phyloP scores from a whole-genome alignment of 2,329 filamentous ascomycete species.

The Penicillium aurantiogriseum region DNA sequence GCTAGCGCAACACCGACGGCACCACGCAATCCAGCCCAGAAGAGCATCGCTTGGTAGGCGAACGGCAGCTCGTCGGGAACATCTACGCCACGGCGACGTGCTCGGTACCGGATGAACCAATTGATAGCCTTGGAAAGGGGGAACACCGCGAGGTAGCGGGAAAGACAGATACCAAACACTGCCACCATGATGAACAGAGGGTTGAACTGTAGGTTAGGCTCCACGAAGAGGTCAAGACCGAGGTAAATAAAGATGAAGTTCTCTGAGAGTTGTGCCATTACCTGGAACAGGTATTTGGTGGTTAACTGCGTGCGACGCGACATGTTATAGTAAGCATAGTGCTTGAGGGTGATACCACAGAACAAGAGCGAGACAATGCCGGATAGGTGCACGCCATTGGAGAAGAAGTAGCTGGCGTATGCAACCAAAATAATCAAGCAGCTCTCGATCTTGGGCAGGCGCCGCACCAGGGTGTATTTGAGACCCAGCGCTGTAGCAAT shows the following conservation, averaged over 20 bases:
- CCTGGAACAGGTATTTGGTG: slow-evolving; percentile 95
- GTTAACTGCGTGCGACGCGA: slow-evolving; percentile 94
- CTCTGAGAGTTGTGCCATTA: slow-evolving; percentile 90
- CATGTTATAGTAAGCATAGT: slow-evolving; percentile 99
- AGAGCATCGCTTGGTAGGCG: slow-evolving; percentile 99
- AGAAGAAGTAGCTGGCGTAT: slow-evolving; percentile 97
- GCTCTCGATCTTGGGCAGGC: slow-evolving; percentile 95
- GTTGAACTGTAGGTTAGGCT: slow-evolving; percentile 83
- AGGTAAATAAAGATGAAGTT: slow-evolving; percentile 99
- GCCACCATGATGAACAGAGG: slow-evolving; percentile 94
- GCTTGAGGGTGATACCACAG: slow-evolving; percentile 96
- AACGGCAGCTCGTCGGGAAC: slow-evolving; percentile 85
- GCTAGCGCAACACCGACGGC: slow-evolving; percentile 94
- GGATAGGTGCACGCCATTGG: slow-evolving; percentile 92
- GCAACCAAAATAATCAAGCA: slow-evolving; percentile 91
- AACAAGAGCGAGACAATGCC: slow-evolving; percentile 95
- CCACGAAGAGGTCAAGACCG: slow-evolving; percentile 89
- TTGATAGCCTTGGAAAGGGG: slow-evolving; percentile 88
- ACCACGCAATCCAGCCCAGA: slow-evolving; percentile 94
- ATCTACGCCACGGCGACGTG: slow-evolving; percentile 71
- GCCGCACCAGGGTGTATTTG: slow-evolving; percentile 90
- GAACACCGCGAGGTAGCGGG: slow-evolving; percentile 92
- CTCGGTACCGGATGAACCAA: slow-evolving; percentile 84
- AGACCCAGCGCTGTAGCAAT: slow-evolving; percentile 82
- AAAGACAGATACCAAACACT: slow-evolving; percentile 84